Conservation (phyloP, 768 basidiomycete genomes). For the Tephrocybe rancida region DNA sequence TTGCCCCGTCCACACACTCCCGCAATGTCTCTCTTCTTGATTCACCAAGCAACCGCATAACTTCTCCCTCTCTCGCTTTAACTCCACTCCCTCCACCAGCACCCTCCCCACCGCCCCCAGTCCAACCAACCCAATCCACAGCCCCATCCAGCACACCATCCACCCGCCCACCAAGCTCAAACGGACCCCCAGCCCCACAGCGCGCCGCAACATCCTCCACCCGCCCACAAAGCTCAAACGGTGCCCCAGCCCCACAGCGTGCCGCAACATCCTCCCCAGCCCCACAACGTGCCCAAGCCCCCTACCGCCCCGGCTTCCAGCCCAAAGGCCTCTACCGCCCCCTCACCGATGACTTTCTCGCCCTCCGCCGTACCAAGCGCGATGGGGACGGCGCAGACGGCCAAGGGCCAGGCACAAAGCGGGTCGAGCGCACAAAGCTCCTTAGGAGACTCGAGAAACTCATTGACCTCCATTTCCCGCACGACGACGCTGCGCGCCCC, state of each 20-base stretch:
- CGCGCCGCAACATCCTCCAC: not conserved
- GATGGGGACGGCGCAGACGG: conserved; percentile 38
- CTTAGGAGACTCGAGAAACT: conserved; percentile 90
- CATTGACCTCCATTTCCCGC: conserved; percentile 68
- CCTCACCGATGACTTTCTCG: conserved; percentile 82
- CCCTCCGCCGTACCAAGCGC: conserved; percentile 38
- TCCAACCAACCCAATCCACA: not conserved
- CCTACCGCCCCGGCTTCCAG: conserved; percentile 92
- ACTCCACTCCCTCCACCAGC: not conserved
- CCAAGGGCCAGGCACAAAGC: conserved; percentile 34
- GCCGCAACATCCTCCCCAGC: not conserved
- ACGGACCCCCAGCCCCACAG: not conserved
- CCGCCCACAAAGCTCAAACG: not conserved
- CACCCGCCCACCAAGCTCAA: not conserved
- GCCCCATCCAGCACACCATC: not conserved
- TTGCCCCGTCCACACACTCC: conserved; percentile 19
- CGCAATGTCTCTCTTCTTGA: conserved; percentile 16
- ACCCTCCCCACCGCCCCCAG: not conserved
- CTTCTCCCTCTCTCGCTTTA: not conserved
- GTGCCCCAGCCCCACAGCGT: not conserved
- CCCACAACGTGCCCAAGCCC: conserved; percentile 39
- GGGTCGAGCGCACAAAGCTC: conserved; percentile 82
- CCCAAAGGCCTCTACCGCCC: conserved; percentile 82
- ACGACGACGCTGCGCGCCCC: not conserved
- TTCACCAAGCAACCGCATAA: no score